These are phyloP conservation scores for Rhipidocladum racemiflorum DNA, from an alignment of 176 grass and related monocot genomes.

Conservation along the genomic window DNA sequence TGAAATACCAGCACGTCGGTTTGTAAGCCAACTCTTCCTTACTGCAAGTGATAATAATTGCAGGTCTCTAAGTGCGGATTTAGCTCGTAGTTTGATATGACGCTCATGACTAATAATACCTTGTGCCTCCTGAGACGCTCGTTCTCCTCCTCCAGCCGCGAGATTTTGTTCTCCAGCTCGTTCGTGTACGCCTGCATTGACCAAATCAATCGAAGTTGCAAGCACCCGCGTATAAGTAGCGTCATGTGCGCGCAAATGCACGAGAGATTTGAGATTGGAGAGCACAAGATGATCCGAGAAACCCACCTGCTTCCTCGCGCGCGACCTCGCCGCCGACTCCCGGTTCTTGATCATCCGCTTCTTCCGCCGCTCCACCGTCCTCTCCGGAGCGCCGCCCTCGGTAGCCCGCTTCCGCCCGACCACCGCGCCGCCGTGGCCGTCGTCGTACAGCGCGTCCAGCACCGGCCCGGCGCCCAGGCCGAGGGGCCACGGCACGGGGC, in stretches of 20 bases:
- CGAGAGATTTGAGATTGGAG: neutral
- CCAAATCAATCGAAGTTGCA: neutral
- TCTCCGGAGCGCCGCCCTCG: slow-evolving; percentile 9
- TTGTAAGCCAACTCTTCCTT: neutral
- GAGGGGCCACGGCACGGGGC: slow-evolving; percentile 43
- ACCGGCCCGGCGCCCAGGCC: slow-evolving; percentile 47
- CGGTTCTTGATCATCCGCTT: slow-evolving; percentile 99
- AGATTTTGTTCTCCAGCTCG: slow-evolving; percentile 85
- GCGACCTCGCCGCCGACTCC: slow-evolving; percentile 85
- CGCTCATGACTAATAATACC: slow-evolving; percentile 10
- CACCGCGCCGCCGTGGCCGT: slow-evolving; percentile 27
- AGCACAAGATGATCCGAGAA: neutral
- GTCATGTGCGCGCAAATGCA: neutral
- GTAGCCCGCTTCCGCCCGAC: slow-evolving; percentile 26
- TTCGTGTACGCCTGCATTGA: slow-evolving; percentile 76
- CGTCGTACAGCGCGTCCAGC: slow-evolving; percentile 59
- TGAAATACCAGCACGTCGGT: neutral
- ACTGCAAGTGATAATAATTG: neutral
- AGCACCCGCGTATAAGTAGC: neutral
- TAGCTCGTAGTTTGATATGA: neutral
- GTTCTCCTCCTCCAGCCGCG: slow-evolving; percentile 75
- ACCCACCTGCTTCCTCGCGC: slow-evolving; percentile 77
- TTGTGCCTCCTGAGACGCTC: slow-evolving; percentile 49
- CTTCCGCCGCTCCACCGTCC: slow-evolving; percentile 67
- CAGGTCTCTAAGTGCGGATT: neutral